Percentiles rank a stretch among this genome's conserved stretches.
Conservation (phyloP, 2,329 filamentous ascomycete genomes). For the Hypoxylon sp. region DNA sequence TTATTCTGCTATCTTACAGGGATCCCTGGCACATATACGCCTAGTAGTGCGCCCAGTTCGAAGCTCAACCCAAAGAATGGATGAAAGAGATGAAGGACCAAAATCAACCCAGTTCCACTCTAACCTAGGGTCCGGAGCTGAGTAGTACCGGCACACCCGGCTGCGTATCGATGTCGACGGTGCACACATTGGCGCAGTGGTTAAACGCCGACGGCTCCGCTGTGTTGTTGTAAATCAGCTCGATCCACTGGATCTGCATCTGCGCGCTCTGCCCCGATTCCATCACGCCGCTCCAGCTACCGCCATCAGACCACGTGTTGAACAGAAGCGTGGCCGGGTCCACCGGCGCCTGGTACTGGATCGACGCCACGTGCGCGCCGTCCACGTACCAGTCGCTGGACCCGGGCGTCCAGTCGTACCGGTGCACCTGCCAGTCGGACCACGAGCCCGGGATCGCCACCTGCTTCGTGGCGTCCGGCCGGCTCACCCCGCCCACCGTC, state of each 20-base stretch:
- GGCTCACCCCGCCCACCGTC: slow-evolving; percentile 45
- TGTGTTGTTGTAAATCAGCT: slow-evolving; percentile 69
- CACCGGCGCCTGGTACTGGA: slow-evolving; percentile 68
- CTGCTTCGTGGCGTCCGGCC: slow-evolving; percentile 30
- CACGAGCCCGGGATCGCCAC: slow-evolving; percentile 54
- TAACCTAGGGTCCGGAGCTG: slow-evolving; percentile 43
- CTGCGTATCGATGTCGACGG: slow-evolving; percentile 46
- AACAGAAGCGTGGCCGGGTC: slow-evolving; percentile 67
- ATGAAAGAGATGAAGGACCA: background rate
- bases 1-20: slow-evolving; percentile 4
- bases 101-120: background rate
- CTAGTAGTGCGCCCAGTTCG: background rate
- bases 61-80: background rate
- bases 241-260: slow-evolving; percentile 74
- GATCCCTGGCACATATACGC: background rate
- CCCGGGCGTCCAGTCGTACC: slow-evolving; percentile 72
- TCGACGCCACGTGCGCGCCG: slow-evolving; percentile 64
- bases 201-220: slow-evolving; percentile 29
- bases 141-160: slow-evolving; percentile 37
- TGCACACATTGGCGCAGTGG: slow-evolving; percentile 53
- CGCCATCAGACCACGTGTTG: slow-evolving; percentile 74
- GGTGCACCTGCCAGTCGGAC: slow-evolving; percentile 70
- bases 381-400: slow-evolving; percentile 71
- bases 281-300: slow-evolving; percentile 73
- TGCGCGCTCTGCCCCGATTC: slow-evolving; percentile 62